A percentile compares a stretch with the other conserved stretches of the same genome.
Conservation (phyloP, 805 yeast species). For the Alloascoidea africana region DNA sequence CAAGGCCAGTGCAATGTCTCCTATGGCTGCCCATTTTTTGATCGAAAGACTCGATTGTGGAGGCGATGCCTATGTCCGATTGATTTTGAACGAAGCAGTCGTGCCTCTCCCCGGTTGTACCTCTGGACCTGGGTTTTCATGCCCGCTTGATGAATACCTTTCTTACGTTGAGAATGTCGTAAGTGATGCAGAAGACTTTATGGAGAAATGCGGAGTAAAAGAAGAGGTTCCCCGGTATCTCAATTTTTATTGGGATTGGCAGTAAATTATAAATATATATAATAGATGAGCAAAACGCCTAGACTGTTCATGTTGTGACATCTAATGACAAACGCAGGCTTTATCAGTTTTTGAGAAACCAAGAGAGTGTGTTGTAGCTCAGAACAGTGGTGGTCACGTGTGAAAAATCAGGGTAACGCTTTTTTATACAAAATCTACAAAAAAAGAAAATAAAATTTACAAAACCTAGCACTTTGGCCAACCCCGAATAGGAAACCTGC, state of each 20-base stretch:
- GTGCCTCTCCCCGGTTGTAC: conserved; percentile 32
- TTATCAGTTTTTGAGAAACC: too few relatives aligned
- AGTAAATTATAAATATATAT: too few relatives aligned
- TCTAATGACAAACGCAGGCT: too few relatives aligned
- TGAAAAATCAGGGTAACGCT: too few relatives aligned
- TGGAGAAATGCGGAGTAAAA: neutral
- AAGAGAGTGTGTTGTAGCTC: too few relatives aligned
- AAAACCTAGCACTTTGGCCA: too few relatives aligned
- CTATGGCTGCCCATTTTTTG: conserved; percentile 41
- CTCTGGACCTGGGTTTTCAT: conserved; percentile 35
- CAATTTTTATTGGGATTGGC: neutral
- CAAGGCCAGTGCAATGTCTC: conserved; percentile 32
- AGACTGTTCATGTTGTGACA: too few relatives aligned
- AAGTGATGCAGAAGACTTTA: neutral
- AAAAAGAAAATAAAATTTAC: too few relatives aligned
- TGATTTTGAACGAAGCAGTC: conserved; percentile 37
- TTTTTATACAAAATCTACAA: too few relatives aligned
- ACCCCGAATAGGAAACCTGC: too few relatives aligned
- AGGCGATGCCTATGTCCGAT: conserved; percentile 27
- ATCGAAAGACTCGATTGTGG: conserved; percentile 32
- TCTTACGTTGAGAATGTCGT: neutral
- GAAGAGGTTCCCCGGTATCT: neutral
- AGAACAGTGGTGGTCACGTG: too few relatives aligned
- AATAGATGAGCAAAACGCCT: too few relatives aligned
- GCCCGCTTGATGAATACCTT: conserved; percentile 18